Evolutionary conservation across 2,329 filamentous ascomycete species (phyloP).

Genomic region (Exophiala dermatitidis): DNA sequence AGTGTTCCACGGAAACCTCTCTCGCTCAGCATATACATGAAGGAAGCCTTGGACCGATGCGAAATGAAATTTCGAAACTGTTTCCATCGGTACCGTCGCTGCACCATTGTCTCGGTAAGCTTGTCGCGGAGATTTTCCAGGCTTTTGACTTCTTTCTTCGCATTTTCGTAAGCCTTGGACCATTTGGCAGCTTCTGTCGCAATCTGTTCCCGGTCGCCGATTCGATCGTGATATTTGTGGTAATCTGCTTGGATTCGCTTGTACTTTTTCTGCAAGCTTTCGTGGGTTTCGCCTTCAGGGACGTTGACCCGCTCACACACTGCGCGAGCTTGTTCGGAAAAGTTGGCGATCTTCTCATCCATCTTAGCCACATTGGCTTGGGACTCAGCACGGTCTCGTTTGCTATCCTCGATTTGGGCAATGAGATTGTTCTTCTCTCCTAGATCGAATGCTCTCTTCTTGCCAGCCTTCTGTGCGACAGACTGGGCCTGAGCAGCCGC

Average conservation of each 20-base stretch:
- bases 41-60: constrained; percentile 74
- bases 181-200: constrained; percentile 40
- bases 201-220: constrained; percentile 60
- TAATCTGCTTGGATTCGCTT: constrained; percentile 53
- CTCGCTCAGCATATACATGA: constrained; percentile 81
- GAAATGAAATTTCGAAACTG: constrained; percentile 80
- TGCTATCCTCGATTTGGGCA: constrained; percentile 45
- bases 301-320: constrained; percentile 56
- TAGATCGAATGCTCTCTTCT: constrained; percentile 40
- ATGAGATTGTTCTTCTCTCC: constrained; percentile 57
- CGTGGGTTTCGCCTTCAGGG: constrained; percentile 56
- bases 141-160: constrained; percentile 35
- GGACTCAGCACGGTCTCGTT: constrained; percentile 40
- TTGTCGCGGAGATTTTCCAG: constrained; percentile 38
- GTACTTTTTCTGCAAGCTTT: constrained; percentile 44
- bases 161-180: constrained; percentile 33
- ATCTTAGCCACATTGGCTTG: constrained; percentile 37
- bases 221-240: constrained; percentile 50
- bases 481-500: constrained; percentile 4
- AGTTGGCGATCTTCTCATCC: constrained; percentile 45
- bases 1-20: constrained; percentile 80
- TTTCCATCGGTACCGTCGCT: constrained; percentile 69
- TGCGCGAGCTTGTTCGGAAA: constrained; percentile 48
- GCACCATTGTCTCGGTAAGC: constrained; percentile 54
- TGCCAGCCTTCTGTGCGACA: constrained; percentile 22